Conservation (phyloP, 257 asterid species). For the Orobanche coerulescens region DNA sequence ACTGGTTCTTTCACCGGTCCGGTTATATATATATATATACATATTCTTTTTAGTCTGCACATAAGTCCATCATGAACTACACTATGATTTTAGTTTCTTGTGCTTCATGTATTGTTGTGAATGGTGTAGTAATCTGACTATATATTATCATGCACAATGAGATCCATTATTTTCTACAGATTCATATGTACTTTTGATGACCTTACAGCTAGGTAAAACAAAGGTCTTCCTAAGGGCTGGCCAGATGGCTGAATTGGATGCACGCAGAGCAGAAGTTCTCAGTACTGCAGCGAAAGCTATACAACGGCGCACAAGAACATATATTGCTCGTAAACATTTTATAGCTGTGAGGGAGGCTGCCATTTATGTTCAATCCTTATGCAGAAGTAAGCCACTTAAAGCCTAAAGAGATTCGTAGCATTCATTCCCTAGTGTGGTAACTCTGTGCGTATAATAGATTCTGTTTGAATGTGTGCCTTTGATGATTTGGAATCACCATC, state of each 20-base stretch:
- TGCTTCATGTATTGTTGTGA: too few species aligned
- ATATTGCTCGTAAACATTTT: conserved; percentile 71
- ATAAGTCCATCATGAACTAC: conserved; percentile 1
- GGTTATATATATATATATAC: too few species aligned
- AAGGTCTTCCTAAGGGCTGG: conserved; percentile 98
- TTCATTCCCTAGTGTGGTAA: not conserved
- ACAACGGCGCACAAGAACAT: conserved; percentile 75
- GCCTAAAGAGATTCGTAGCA: not conserved
- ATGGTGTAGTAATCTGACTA: not conserved
- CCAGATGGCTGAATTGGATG: conserved; percentile 98
- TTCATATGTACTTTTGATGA: conserved; percentile 17
- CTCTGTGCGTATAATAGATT: not conserved
- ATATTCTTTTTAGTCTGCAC: not conserved
- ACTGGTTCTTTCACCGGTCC: too few species aligned
- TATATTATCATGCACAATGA: conserved; percentile 10
- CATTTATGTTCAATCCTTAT: conserved; percentile 62
- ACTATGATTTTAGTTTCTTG: too few species aligned
- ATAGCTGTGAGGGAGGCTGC: conserved; percentile 55
- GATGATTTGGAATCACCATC: not conserved
- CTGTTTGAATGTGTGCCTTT: conserved; percentile 12
- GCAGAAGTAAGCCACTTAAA: conserved; percentile 60
- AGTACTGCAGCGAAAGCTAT: conserved; percentile 70
- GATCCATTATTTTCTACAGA: not conserved
- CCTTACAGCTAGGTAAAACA: conserved; percentile 81
- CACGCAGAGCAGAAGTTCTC: conserved; percentile 91